Evolutionary conservation across 192 early-diverging fungal species (phyloP).

Genomic region (Radiomyces spectabilis): DNA sequence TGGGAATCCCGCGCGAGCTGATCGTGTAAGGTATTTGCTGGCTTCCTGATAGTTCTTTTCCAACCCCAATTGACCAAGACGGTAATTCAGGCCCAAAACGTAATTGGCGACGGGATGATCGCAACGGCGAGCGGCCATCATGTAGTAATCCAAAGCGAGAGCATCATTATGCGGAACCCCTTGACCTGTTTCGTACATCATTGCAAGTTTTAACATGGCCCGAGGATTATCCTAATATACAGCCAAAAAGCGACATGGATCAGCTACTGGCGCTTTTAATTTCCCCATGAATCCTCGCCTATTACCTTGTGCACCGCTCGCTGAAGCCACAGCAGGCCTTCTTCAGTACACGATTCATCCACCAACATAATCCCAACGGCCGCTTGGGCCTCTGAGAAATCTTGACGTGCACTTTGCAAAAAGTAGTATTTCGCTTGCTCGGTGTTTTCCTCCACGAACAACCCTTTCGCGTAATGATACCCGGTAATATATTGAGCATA

Average conservation of each 20-base stretch:
- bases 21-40: constrained; percentile 1
- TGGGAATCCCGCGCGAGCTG: constrained; percentile 16
- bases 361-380: constrained; percentile 19
- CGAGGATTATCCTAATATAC: constrained; percentile 15
- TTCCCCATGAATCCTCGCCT: not conserved
- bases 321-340: constrained; percentile 25
- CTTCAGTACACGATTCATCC: constrained; percentile 3
- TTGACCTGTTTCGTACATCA: constrained; percentile 21
- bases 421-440: constrained; percentile 19
- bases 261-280: not conserved
- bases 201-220: constrained; percentile 24
- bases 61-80: constrained; percentile 16
- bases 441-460: constrained; percentile 4
- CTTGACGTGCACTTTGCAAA: constrained; percentile 22
- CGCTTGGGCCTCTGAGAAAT: constrained; percentile 25
- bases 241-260: constrained; percentile 2
- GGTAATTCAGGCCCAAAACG: constrained; percentile 22
- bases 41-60: constrained; percentile 14
- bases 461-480: constrained; percentile 25
- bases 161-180: constrained; percentile 16
- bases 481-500: constrained; percentile 29
- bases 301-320: constrained; percentile 21
- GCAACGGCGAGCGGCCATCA: constrained; percentile 10
- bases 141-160: constrained; percentile 17
- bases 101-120: constrained; percentile 23